phyloP scores from a whole-genome alignment of 345 rosid genomes.

The Reutealis trisperma region DNA sequence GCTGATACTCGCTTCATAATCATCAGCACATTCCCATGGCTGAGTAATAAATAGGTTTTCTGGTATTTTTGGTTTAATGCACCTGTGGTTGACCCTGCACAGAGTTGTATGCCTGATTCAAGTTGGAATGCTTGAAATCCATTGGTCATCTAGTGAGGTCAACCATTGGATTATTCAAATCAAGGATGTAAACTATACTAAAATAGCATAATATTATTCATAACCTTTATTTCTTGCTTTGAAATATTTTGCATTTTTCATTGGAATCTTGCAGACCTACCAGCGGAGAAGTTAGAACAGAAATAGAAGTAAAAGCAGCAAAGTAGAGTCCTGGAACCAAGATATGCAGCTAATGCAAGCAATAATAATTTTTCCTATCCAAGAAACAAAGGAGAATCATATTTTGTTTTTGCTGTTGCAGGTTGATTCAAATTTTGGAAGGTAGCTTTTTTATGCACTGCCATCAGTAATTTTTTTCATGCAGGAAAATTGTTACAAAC shows the following conservation, averaged over 20 bases:
- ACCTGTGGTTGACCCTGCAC: too few species aligned
- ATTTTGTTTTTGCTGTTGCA: neutral
- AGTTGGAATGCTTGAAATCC: neutral
- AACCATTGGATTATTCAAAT: neutral
- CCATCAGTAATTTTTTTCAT: neutral
- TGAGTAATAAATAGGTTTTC: too few species aligned
- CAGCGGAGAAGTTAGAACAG: conserved; percentile 36
- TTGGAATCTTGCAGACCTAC: conserved; percentile 35
- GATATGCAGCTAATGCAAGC: neutral
- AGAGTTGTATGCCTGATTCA: neutral
- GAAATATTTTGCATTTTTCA: neutral
- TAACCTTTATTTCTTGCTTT: neutral
- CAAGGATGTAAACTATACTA: neutral
- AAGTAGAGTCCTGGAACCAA: neutral
- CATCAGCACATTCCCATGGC: too few species aligned
- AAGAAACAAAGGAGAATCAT: neutral
- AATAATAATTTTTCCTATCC: neutral
- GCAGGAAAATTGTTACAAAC: neutral
- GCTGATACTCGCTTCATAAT: too few species aligned
- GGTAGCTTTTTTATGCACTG: conserved; percentile 9
- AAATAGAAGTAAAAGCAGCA: conserved; percentile 17
- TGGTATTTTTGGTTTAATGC: too few species aligned
- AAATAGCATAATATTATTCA: neutral
- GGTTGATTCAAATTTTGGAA: neutral
- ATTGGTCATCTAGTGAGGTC: neutral